These are phyloP conservation scores for Chytriomyces sp. DNA, from an alignment of 192 early-diverging fungal genomes.

Conservation along the genomic window DNA sequence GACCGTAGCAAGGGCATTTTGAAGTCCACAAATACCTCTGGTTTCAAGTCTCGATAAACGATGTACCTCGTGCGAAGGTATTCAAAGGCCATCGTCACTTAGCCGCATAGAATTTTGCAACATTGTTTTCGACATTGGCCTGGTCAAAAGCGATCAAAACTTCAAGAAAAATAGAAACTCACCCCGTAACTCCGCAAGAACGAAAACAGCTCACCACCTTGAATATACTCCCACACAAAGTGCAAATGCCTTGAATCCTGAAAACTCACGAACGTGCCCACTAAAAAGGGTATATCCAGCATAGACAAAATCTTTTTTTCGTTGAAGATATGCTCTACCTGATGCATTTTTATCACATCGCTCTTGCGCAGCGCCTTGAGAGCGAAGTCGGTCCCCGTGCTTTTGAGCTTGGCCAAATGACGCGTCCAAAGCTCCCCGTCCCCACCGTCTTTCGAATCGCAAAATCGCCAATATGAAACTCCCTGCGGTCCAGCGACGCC, in stretches of 20 bases:
- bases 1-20: background rate
- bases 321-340: conserved; percentile 93
- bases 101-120: conserved; percentile 82
- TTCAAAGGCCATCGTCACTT: conserved; percentile 79
- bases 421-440: conserved; percentile 93
- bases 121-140: conserved; percentile 73
- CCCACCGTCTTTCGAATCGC: conserved; percentile 47
- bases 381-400: conserved; percentile 75
- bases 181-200: conserved; percentile 74
- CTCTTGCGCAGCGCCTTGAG: conserved; percentile 89
- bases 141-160: background rate
- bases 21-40: conserved; percentile 47
- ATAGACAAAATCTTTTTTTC: conserved; percentile 84
- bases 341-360: conserved; percentile 83
- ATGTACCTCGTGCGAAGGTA: conserved; percentile 77
- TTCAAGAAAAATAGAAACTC: conserved; percentile 7
- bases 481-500: conserved; percentile 64
- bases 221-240: conserved; percentile 90
- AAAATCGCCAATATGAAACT: conserved; percentile 39
- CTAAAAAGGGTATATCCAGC: conserved; percentile 82
- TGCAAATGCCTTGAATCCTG: conserved; percentile 85
- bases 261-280: conserved; percentile 76
- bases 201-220: conserved; percentile 91
- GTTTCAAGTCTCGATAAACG: conserved; percentile 84
- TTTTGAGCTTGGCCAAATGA: conserved; percentile 74